Conservation (phyloP, 139 green algal species). For the Astrephomene gubernaculifera region DNA sequence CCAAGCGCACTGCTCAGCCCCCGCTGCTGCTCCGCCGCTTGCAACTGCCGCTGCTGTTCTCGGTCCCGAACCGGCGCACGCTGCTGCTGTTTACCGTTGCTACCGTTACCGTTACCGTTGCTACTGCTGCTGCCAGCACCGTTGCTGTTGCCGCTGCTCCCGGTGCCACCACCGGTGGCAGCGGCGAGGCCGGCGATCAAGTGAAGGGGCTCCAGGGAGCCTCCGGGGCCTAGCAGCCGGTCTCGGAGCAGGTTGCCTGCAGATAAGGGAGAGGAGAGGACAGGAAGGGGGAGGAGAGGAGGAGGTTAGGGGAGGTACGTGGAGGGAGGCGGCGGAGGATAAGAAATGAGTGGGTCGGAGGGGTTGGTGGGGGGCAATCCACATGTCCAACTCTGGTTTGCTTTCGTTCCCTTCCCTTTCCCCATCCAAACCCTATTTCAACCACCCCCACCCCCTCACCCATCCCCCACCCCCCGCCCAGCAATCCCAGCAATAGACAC, state of each 20-base stretch:
- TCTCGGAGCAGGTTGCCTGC: constrained; percentile 13
- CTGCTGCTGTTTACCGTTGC: no score
- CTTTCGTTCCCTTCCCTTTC: background rate
- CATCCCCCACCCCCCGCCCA: no score
- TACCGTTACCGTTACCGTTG: constrained; percentile 1
- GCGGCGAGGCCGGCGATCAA: constrained; percentile 29
- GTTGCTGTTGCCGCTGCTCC: background rate
- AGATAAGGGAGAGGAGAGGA: background rate
- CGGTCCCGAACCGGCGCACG: constrained; percentile 1
- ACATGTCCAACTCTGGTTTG: background rate
- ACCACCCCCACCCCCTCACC: background rate
- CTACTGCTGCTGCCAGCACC: background rate
- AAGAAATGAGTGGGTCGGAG: background rate
- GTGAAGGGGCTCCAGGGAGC: constrained; percentile 38
- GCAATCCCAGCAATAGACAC: no score
- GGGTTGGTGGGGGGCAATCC: background rate
- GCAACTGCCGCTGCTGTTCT: background rate
- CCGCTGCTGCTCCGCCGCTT: background rate
- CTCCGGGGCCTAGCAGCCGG: constrained; percentile 43
- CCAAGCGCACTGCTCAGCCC: background rate
- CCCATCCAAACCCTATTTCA: background rate
- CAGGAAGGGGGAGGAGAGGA: background rate
- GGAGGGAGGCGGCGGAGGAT: background rate
- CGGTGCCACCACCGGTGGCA: background rate
- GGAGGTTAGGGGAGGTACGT: background rate